Conservation (phyloP, 2,329 filamentous ascomycete species). For the Canariomyces notabilis region DNA sequence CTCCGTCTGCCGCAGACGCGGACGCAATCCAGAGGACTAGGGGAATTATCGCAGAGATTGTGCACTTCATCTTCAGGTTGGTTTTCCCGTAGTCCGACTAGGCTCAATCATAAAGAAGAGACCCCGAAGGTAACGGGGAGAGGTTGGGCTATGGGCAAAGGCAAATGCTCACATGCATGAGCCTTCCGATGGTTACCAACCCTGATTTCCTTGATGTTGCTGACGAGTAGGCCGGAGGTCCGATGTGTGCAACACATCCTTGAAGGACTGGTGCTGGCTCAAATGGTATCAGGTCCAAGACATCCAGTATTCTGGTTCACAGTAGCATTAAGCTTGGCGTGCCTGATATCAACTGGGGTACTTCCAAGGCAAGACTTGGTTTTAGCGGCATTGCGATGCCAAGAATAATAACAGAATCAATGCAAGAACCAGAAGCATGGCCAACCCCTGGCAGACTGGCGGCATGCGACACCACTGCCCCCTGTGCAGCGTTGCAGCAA, state of each 20-base stretch:
- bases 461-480: no score
- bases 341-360: constrained; percentile 19
- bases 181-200: not conserved
- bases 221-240: not conserved
- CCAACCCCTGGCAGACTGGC: constrained; percentile 13
- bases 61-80: constrained; percentile 23
- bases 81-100: no score
- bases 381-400: constrained; percentile 7
- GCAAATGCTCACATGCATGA: no score
- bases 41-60: constrained; percentile 24
- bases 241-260: not conserved
- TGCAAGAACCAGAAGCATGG: constrained; percentile 17
- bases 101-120: no score
- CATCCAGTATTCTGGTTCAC: not conserved
- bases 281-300: not conserved
- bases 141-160: no score
- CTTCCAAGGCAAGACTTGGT: constrained; percentile 19
- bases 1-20: constrained; percentile 29
- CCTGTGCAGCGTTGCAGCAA: constrained; percentile 13
- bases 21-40: constrained; percentile 23
- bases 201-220: no score
- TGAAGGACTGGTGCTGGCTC: not conserved
- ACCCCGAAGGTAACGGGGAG: no score
- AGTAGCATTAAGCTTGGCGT: not conserved
- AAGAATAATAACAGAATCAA: constrained; percentile 11